Percentiles rank a stretch among this genome's conserved stretches.
phyloP scores from a whole-genome alignment of 768 basidiomycete species.

The Amanita rimosa region DNA sequence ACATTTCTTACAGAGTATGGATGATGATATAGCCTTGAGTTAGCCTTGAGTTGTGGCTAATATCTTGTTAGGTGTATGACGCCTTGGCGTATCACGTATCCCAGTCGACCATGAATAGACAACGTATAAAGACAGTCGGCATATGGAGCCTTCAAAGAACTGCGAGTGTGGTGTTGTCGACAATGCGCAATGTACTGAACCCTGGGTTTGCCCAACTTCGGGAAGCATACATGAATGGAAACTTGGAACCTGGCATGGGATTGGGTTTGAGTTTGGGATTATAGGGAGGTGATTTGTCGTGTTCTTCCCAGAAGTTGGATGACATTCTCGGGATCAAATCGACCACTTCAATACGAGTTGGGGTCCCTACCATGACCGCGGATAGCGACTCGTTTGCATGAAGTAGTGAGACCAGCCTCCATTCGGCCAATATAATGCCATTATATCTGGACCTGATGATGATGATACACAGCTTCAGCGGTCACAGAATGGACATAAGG shows the following conservation, averaged over 20 bases:
- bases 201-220: constrained; percentile 41
- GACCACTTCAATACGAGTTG: too few species aligned
- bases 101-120: constrained; percentile 77
- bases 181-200: constrained; percentile 68
- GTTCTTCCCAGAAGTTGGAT: too few species aligned
- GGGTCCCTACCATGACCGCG: too few species aligned
- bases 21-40: background rate
- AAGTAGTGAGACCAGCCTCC: too few species aligned
- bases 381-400: too few species aligned
- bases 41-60: background rate
- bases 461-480: too few species aligned
- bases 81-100: constrained; percentile 94
- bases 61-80: constrained; percentile 24
- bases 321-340: constrained; percentile 4
- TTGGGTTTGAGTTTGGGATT: constrained; percentile 5
- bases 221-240: constrained; percentile 25
- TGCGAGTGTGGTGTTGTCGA: constrained; percentile 72
- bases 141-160: constrained; percentile 95
- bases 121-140: constrained; percentile 79
- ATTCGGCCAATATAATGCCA: too few species aligned
- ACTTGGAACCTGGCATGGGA: constrained; percentile 1
- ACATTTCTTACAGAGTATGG: constrained; percentile 72
- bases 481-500: background rate
- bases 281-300: constrained; percentile 1
- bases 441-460: too few species aligned